Conservation (phyloP, 345 rosid species). For the Schrenkiella parvula region DNA sequence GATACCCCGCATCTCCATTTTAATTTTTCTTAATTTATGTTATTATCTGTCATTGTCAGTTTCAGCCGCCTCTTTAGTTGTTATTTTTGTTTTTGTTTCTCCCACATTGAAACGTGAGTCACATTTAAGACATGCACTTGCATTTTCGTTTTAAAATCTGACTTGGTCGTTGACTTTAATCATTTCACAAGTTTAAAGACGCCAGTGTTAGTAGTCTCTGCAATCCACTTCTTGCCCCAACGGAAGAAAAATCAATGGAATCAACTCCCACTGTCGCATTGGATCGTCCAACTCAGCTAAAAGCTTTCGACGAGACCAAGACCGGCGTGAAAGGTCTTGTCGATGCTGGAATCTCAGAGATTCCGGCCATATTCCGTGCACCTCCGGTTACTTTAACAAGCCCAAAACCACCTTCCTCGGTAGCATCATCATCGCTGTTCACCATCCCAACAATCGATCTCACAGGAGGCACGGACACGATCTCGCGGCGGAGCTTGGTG, state of each 20-base stretch:
- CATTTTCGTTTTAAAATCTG: not conserved
- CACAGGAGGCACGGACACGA: not conserved
- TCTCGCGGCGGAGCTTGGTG: conserved; percentile 14
- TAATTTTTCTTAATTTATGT: not conserved
- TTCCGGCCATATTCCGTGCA: conserved; percentile 38
- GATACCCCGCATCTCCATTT: conserved; percentile 47
- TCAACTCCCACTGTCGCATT: not conserved
- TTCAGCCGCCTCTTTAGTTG: not conserved
- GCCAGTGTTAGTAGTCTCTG: not conserved
- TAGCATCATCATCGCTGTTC: not conserved
- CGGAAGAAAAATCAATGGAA: conserved; percentile 15
- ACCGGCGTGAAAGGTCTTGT: conserved; percentile 43
- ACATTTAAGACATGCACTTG: not conserved
- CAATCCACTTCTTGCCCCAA: not conserved
- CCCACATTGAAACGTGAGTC: not conserved
- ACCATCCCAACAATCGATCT: conserved; percentile 46
- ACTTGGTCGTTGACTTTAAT: not conserved
- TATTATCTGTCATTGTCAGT: not conserved
- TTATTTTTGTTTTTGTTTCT: not conserved
- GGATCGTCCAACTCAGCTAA: conserved; percentile 26
- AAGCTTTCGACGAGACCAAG: conserved; percentile 42
- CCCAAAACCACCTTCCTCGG: conserved; percentile 15
- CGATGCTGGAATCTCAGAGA: conserved; percentile 33
- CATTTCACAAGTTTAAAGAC: not conserved
- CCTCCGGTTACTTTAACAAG: not conserved